Conservation (phyloP, 495 filamentous ascomycete genomes). For the Apodospora peruviana region DNA sequence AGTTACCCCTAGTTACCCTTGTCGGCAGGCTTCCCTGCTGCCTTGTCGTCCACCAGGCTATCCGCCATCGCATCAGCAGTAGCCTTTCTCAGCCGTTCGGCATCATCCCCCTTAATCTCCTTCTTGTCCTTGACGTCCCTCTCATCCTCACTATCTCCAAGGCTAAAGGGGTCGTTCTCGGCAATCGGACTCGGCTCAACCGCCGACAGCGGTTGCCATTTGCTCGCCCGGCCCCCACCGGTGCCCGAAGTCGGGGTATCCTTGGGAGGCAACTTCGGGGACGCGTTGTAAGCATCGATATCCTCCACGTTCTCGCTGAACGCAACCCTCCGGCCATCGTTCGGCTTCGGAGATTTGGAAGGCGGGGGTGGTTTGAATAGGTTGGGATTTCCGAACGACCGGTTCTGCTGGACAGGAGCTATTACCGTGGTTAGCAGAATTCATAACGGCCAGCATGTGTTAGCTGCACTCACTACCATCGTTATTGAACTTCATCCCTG, state of each 20-base stretch:
- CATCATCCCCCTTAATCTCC: conserved; percentile 54
- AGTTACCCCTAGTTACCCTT: conserved; percentile 7
- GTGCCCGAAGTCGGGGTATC: conserved; percentile 21
- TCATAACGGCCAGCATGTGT: too few species aligned
- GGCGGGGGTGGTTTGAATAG: conserved; percentile 70
- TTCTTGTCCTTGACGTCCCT: conserved; percentile 50
- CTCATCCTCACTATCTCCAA: conserved; percentile 95
- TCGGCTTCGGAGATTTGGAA: conserved; percentile 52
- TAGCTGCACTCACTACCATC: conserved; percentile 58
- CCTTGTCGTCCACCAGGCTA: conserved; percentile 34
- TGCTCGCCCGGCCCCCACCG: conserved; percentile 62
- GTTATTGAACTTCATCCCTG: conserved; percentile 74
- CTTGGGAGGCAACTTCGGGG: conserved; percentile 43
- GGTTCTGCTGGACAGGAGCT: conserved; percentile 31
- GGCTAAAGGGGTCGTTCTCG: conserved; percentile 92
- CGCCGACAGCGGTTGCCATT: conserved; percentile 91
- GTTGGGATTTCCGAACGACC: conserved; percentile 70
- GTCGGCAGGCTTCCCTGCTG: conserved; percentile 3
- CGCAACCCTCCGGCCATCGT: conserved; percentile 65
- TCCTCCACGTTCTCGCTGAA: conserved; percentile 75
- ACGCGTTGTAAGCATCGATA: conserved; percentile 67
- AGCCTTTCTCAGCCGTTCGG: conserved; percentile 64
- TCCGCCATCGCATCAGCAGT: conserved; percentile 61
- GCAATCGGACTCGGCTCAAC: conserved; percentile 82
- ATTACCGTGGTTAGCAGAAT: conserved; percentile 1